A percentile compares a stretch with the other conserved stretches of the same genome.
Evolutionary conservation across 2,329 filamentous ascomycete species (phyloP).

Genomic region (Apiospora saccharicola): DNA sequence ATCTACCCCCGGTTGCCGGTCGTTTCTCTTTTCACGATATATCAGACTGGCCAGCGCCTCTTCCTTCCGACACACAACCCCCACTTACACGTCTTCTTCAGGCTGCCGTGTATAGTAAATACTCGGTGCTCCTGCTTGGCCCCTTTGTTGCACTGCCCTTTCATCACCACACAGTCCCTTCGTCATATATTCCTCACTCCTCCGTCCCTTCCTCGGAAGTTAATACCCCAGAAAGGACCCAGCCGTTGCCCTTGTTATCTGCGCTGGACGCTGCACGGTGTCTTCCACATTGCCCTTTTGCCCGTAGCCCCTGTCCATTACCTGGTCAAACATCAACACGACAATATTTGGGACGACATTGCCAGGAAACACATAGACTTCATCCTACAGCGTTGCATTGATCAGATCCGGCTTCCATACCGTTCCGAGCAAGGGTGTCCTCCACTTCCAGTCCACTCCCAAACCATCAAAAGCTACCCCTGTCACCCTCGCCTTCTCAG

Average conservation of each 20-base stretch:
- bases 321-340: constrained; percentile 33
- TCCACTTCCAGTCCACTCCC: constrained; percentile 38
- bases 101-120: constrained; percentile 28
- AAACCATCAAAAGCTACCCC: constrained; percentile 39
- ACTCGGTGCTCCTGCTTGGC: constrained; percentile 23
- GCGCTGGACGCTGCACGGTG: constrained; percentile 34
- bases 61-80: constrained; percentile 15
- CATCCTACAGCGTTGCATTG: constrained; percentile 44
- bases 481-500: constrained; percentile 32
- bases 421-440: constrained; percentile 44
- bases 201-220: constrained; percentile 5
- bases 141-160: constrained; percentile 23
- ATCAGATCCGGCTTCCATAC: constrained; percentile 45
- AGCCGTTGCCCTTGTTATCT: constrained; percentile 20
- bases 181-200: neutral
- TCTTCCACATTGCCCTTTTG: constrained; percentile 22
- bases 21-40: constrained; percentile 25
- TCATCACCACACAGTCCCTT: neutral
- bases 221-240: constrained; percentile 24
- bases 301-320: constrained; percentile 27
- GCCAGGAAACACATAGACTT: constrained; percentile 43
- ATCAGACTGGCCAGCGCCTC: constrained; percentile 28
- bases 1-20: constrained; percentile 26
- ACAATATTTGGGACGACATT: constrained; percentile 34
- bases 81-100: constrained; percentile 21